Percentiles rank a stretch among this genome's conserved stretches.
Evolutionary conservation across 768 basidiomycete genomes (phyloP).

Genomic region (Cystobasidium ongulense): DNA sequence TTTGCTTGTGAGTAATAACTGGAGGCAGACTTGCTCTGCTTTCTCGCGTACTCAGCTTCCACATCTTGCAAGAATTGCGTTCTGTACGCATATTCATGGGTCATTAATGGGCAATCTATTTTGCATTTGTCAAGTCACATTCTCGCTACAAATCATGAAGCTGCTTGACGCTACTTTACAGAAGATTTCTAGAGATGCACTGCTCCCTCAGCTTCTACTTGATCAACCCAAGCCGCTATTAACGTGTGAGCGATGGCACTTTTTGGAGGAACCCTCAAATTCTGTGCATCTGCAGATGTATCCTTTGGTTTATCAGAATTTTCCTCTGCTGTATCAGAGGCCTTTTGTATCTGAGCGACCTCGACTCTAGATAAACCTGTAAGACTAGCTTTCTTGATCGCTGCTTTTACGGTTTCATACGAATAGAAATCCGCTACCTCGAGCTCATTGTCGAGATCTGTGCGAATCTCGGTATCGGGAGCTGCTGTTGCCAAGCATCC

Average conservation of each 20-base stretch:
- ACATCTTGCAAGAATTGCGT: no score
- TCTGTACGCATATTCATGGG: no score
- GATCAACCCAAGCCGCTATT: conserved; percentile 36
- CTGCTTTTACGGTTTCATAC: conserved; percentile 59
- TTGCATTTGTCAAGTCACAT: neutral
- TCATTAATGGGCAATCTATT: no score
- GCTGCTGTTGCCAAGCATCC: conserved; percentile 77
- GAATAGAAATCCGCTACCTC: conserved; percentile 85
- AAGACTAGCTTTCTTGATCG: conserved; percentile 48
- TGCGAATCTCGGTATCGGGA: conserved; percentile 62
- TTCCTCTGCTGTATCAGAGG: conserved; percentile 10
- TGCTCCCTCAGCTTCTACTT: neutral
- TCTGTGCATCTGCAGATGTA: neutral
- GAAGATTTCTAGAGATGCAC: neutral
- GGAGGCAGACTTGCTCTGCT: no score
- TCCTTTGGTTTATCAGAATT: neutral
- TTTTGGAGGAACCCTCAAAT: conserved; percentile 40
- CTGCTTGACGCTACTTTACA: no score
- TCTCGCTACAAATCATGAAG: no score
- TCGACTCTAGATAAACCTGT: conserved; percentile 38
- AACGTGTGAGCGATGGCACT: conserved; percentile 43
- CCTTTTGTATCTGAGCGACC: conserved; percentile 37
- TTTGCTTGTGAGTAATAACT: no score
- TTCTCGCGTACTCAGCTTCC: no score
- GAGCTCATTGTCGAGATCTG: conserved; percentile 91